phyloP scores from a whole-genome alignment of 371 early-diverging fungal genomes.

The Syncephalastrum monosporum region DNA sequence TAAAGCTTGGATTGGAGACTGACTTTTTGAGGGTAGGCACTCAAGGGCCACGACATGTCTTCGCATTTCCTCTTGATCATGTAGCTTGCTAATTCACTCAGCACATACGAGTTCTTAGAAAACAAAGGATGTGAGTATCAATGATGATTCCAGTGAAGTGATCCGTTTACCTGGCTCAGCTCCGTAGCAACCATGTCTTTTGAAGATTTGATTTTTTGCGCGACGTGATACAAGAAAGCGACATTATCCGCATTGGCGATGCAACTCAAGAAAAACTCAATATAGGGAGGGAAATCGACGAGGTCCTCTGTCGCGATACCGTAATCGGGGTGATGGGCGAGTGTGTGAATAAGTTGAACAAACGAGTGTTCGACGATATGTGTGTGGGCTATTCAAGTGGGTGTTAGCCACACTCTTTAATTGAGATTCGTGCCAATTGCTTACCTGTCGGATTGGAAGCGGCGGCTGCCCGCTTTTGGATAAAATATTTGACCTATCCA shows the following conservation, averaged over 20 bases:
- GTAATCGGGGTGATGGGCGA: constrained; percentile 93
- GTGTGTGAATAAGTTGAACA: constrained; percentile 70
- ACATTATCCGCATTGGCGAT: constrained; percentile 83
- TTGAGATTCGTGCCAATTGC: no score
- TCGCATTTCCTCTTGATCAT: constrained; percentile 74
- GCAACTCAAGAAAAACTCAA: constrained; percentile 81
- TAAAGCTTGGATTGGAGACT: constrained; percentile 65
- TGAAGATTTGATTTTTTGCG: constrained; percentile 77
- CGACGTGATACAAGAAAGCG: constrained; percentile 76
- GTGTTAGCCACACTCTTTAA: no score
- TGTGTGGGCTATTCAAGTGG: no score
- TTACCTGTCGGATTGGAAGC: no score
- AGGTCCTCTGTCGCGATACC: constrained; percentile 58
- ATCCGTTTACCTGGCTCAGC: constrained; percentile 41
- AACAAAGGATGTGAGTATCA: neutral
- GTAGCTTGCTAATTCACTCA: constrained; percentile 81
- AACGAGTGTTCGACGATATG: constrained; percentile 63
- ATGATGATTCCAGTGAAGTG: neutral
- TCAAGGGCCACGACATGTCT: constrained; percentile 68
- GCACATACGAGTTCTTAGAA: constrained; percentile 69
- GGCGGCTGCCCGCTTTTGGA: constrained; percentile 26
- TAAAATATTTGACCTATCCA: constrained; percentile 25
- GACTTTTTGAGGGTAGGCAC: constrained; percentile 64
- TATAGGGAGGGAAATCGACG: constrained; percentile 52
- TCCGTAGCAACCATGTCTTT: constrained; percentile 53